Evolutionary conservation across 176 grass and related monocot genomes (phyloP).

Genomic region (Cymbopogon citratus): DNA sequence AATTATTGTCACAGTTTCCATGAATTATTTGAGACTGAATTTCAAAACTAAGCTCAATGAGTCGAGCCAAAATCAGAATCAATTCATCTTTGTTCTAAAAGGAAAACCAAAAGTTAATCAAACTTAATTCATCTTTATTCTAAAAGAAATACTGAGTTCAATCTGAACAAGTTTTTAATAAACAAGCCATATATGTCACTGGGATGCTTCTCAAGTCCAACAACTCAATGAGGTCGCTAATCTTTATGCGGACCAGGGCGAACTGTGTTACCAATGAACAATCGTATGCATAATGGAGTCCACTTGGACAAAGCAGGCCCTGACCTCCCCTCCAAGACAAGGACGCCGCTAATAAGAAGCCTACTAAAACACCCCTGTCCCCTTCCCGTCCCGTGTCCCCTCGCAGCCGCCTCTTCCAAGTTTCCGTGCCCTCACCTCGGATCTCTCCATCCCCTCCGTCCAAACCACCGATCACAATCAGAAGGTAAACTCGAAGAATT

Average conservation of each 20-base stretch:
- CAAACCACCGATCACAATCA: too few relatives aligned
- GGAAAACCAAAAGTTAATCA: too few relatives aligned
- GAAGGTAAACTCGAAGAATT: neutral
- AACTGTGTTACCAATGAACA: neutral
- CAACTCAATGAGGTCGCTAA: neutral
- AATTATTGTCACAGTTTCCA: too few relatives aligned
- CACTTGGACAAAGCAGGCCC: slow-evolving; percentile 4
- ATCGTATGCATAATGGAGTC: neutral
- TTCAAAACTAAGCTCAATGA: neutral
- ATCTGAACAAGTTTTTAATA: too few relatives aligned
- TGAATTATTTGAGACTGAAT: too few relatives aligned
- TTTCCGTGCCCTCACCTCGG: neutral
- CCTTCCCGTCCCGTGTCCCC: neutral
- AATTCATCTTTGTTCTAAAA: too few relatives aligned
- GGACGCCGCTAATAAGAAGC: neutral
- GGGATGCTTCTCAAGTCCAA: too few relatives aligned
- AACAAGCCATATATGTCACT: too few relatives aligned
- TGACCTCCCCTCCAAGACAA: slow-evolving; percentile 23
- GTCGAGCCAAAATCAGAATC: neutral
- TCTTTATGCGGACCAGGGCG: too few relatives aligned
- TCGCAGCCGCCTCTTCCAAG: neutral
- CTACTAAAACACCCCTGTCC: neutral
- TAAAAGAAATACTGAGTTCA: too few relatives aligned
- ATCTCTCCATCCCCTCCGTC: slow-evolving; percentile 18
- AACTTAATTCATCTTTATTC: too few relatives aligned